Conservation (phyloP, 495 filamentous ascomycete genomes). For the Elaphomyces granulatus region DNA sequence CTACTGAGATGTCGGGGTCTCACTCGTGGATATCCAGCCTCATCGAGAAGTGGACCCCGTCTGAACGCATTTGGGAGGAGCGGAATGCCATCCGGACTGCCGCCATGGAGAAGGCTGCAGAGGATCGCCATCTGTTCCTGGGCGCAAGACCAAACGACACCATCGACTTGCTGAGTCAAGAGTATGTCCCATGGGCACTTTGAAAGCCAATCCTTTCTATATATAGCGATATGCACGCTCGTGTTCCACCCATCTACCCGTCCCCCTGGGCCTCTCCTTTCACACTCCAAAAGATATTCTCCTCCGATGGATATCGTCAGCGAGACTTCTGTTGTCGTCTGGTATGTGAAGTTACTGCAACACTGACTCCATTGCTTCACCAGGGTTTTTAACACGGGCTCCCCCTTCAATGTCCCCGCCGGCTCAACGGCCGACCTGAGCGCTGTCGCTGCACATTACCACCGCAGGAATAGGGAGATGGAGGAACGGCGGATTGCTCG, state of each 20-base stretch:
- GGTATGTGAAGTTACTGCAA: no score
- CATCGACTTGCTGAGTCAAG: constrained; percentile 46
- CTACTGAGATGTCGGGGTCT: constrained; percentile 32
- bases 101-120: constrained; percentile 54
- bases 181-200: no score
- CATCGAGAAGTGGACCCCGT: constrained; percentile 39
- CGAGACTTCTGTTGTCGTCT: no score
- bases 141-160: constrained; percentile 32
- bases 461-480: constrained; percentile 39
- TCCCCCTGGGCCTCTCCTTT: no score
- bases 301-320: no score
- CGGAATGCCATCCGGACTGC: constrained; percentile 48
- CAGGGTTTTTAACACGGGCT: constrained; percentile 46
- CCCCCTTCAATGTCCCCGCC: constrained; percentile 49
- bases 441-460: constrained; percentile 46
- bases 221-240: no score
- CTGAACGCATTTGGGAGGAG: constrained; percentile 38
- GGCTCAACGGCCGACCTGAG: constrained; percentile 47
- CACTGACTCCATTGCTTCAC: neutral
- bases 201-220: no score
- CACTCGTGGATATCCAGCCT: constrained; percentile 40
- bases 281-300: no score
- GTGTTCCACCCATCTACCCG: no score
- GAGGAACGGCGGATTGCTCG: constrained; percentile 34
- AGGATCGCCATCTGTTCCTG: constrained; percentile 51